Percentiles rank a stretch among this genome's conserved stretches.
Evolutionary conservation across 179 eudicot species (phyloP).

Genomic region (Spergularia azorica): DNA sequence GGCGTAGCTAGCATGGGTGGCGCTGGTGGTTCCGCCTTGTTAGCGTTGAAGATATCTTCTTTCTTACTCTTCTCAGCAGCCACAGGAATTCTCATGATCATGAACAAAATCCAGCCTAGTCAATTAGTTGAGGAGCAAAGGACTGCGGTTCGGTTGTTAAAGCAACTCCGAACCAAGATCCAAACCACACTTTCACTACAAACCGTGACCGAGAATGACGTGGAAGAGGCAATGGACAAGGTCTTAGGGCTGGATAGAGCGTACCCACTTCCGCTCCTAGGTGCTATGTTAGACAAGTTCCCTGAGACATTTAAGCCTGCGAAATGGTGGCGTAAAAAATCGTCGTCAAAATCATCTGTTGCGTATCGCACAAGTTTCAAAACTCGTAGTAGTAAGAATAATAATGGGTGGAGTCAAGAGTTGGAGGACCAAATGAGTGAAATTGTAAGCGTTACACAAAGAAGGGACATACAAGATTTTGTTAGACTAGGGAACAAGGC

Average conservation of each 20-base stretch:
- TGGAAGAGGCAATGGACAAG: conserved; percentile 36
- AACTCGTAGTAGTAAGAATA: neutral
- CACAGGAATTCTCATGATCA: conserved; percentile 23
- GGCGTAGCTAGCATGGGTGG: conserved; percentile 16
- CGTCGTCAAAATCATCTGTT: neutral
- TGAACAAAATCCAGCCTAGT: conserved; percentile 50
- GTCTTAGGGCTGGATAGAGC: conserved; percentile 55
- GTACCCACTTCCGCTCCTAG: conserved; percentile 51
- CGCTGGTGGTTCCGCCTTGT: neutral
- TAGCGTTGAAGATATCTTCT: conserved; percentile 28
- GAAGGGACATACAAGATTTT: conserved; percentile 52
- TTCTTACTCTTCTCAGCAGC: conserved; percentile 29
- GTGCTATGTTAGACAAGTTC: conserved; percentile 50
- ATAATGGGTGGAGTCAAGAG: conserved; percentile 52
- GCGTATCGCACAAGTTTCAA: too few relatives aligned
- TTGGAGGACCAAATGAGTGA: conserved; percentile 56
- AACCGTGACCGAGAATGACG: conserved; percentile 11
- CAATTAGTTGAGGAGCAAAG: conserved; percentile 54
- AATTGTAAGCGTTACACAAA: conserved; percentile 31
- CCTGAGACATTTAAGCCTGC: conserved; percentile 45
- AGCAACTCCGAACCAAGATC: conserved; percentile 32
- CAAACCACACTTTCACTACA: conserved; percentile 20
- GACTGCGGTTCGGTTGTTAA: conserved; percentile 44
- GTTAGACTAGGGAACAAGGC: conserved; percentile 49
- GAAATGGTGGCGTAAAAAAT: conserved; percentile 41